phyloP scores from a whole-genome alignment of 169 alveolate species.

The Sarcocystis neurona region DNA sequence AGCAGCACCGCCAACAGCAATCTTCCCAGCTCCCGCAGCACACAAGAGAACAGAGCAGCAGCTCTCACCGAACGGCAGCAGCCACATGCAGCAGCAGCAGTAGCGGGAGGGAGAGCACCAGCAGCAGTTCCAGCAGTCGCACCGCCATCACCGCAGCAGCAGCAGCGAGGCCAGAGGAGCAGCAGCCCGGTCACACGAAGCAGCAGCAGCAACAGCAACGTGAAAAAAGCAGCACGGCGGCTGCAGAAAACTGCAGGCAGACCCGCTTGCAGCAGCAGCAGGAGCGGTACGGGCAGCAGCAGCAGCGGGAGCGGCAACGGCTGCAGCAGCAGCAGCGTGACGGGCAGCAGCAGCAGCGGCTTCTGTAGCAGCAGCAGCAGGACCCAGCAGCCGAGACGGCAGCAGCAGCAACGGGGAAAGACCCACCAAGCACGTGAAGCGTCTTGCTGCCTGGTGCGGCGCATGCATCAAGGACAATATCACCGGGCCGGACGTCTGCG shows the following conservation, averaged over 20 bases:
- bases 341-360: not conserved
- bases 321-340: not conserved
- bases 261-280: not conserved
- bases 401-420: constrained; percentile 17
- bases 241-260: too few species aligned
- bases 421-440: constrained; percentile 65
- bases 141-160: too few species aligned
- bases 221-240: not conserved
- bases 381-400: not conserved
- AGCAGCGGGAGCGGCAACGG: not conserved
- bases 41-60: too few species aligned
- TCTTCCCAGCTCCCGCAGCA: too few species aligned
- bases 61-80: too few species aligned
- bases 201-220: not conserved
- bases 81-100: too few species aligned
- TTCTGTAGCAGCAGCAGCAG: not conserved
- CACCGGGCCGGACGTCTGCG: constrained; percentile 67
- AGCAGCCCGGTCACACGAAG: not conserved
- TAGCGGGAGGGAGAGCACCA: too few species aligned
- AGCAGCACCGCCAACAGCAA: too few species aligned
- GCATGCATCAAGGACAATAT: constrained; percentile 71
- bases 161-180: too few species aligned
- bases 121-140: too few species aligned
- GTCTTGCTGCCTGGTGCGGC: constrained; percentile 78
- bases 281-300: not conserved